phyloP scores from a whole-genome alignment of 495 filamentous ascomycete species.

The Bacidia gigantensis region DNA sequence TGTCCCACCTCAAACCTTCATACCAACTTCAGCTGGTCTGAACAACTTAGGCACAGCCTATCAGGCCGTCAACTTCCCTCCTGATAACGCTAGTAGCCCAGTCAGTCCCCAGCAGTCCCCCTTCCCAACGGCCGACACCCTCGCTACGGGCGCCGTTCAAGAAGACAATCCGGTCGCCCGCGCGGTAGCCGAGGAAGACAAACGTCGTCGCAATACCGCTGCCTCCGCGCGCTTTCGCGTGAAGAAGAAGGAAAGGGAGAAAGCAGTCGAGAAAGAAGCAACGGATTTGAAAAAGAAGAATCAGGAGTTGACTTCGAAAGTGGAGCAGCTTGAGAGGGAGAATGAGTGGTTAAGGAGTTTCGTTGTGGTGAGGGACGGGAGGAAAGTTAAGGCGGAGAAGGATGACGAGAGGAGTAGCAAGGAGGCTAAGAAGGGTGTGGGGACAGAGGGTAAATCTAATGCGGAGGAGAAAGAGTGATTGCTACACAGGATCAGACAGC shows the following conservation, averaged over 20 bases:
- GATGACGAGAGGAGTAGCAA: not conserved
- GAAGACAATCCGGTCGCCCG: constrained; percentile 43
- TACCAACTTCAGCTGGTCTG: not conserved
- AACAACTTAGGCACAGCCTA: not conserved
- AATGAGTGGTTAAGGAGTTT: constrained; percentile 95
- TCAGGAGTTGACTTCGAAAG: constrained; percentile 58
- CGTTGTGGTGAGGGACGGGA: constrained; percentile 76
- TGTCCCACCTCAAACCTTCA: not conserved
- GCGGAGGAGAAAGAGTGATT: too few species aligned
- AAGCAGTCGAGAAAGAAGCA: constrained; percentile 75
- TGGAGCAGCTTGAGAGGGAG: constrained; percentile 81
- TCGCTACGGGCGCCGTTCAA: constrained; percentile 18
- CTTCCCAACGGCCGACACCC: not conserved
- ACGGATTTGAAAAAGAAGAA: constrained; percentile 88
- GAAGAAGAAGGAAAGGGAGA: constrained; percentile 99
- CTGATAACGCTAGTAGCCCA: constrained; percentile 1
- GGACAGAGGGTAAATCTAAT: too few species aligned
- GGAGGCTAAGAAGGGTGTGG: constrained; percentile 9
- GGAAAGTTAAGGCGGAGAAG: constrained; percentile 35
- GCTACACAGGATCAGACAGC: too few species aligned
- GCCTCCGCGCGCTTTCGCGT: constrained; percentile 89
- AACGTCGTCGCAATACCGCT: constrained; percentile 89
- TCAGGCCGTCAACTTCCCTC: not conserved
- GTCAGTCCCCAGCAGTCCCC: constrained; percentile 4
- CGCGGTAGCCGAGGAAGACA: constrained; percentile 86